Percentiles rank a stretch among this genome's conserved stretches.
phyloP scores from a whole-genome alignment of 495 filamentous ascomycete species.

The Xylaria intraflava region DNA sequence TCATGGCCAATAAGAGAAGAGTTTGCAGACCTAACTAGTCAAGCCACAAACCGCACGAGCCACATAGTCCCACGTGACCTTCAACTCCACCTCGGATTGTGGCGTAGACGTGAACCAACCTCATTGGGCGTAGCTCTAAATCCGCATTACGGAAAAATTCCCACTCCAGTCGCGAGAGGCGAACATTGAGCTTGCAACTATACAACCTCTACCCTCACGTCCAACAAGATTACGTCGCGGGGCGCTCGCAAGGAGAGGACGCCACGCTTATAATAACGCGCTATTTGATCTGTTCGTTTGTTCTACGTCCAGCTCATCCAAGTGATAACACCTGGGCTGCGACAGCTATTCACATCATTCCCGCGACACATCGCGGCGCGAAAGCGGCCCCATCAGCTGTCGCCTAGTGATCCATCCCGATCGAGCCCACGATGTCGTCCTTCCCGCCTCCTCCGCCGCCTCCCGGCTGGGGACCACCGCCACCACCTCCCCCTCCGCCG shows the following conservation, averaged over 20 bases:
- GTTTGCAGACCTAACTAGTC: background rate
- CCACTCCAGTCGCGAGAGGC: conserved; percentile 12
- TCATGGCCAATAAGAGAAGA: conserved; percentile 3
- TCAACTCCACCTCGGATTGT: background rate
- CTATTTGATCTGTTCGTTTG: background rate
- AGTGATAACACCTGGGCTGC: conserved; percentile 8
- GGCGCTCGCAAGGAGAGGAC: conserved; percentile 3
- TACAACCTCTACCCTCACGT: conserved; percentile 3
- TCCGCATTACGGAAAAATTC: conserved; percentile 7
- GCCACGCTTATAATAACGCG: conserved; percentile 5
- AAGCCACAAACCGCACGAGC: conserved; percentile 15
- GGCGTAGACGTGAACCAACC: conserved; percentile 1
- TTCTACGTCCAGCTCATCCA: background rate
- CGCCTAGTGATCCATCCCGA: conserved; percentile 14
- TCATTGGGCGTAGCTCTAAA: background rate
- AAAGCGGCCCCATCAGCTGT: conserved; percentile 23
- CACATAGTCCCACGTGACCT: conserved; percentile 12
- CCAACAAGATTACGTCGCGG: conserved; percentile 1
- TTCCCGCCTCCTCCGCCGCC: conserved; percentile 55
- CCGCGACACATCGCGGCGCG: conserved; percentile 29
- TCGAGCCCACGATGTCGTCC: conserved; percentile 61
- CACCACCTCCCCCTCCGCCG: conserved; percentile 70
- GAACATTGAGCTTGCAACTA: conserved; percentile 1
- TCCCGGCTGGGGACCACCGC: conserved; percentile 49
- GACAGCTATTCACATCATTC: conserved; percentile 13